Percentiles rank a stretch among this genome's conserved stretches.
Evolutionary conservation across 2,329 filamentous ascomycete species (phyloP).

Genomic region (Bisporella sp.): DNA sequence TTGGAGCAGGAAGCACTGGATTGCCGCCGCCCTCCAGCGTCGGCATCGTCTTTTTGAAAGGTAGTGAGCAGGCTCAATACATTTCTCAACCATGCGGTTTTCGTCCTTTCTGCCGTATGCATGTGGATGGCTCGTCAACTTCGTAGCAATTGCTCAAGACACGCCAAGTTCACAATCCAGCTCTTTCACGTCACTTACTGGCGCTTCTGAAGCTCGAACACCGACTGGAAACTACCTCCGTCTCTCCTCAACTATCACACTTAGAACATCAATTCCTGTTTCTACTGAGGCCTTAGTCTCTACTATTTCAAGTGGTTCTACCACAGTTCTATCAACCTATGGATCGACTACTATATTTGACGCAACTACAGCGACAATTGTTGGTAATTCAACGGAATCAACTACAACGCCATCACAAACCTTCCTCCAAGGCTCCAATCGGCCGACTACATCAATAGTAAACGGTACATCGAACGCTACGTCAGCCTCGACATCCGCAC

Average conservation of each 20-base stretch:
- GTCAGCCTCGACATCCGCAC: conserved; percentile 33
- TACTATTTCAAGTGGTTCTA: conserved; percentile 16
- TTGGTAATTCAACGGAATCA: conserved; percentile 18
- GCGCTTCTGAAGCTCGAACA: conserved; percentile 17
- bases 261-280: conserved; percentile 18
- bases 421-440: conserved; percentile 26
- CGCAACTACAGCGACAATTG: conserved; percentile 8
- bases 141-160: conserved; percentile 17
- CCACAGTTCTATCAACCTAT: conserved; percentile 18
- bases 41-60: too few relatives aligned
- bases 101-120: conserved; percentile 13
- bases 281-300: conserved; percentile 20
- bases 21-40: too few relatives aligned
- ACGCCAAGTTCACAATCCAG: conserved; percentile 3
- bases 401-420: conserved; percentile 30
- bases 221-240: conserved; percentile 34
- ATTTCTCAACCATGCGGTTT: conserved; percentile 14
- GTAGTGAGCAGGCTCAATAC: too few relatives aligned
- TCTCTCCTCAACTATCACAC: conserved; percentile 28
- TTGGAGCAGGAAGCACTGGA: too few relatives aligned
- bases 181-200: too few relatives aligned
- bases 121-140: conserved; percentile 25
- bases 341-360: conserved; percentile 23
- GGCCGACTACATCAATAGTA: conserved; percentile 9
- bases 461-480: conserved; percentile 38